These are phyloP conservation scores for Fusarium coicis DNA, from an alignment of 2,329 filamentous ascomycete genomes.

Conservation along the genomic window DNA sequence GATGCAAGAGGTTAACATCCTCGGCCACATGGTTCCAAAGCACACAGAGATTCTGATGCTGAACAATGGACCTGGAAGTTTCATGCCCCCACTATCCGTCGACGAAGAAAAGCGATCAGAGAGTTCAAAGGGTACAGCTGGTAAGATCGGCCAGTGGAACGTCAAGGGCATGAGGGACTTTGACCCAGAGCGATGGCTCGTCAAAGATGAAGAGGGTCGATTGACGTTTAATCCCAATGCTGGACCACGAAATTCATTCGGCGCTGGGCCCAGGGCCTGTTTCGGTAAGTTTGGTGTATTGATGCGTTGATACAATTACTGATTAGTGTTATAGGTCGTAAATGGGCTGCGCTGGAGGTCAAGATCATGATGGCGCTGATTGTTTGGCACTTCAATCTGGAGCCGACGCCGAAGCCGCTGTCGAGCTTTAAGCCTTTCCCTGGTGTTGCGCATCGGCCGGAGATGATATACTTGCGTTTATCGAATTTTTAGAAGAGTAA, in stretches of 20 bases:
- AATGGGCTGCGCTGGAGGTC: not conserved
- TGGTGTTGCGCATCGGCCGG: not conserved
- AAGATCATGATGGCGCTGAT: not conserved
- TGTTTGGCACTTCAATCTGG: not conserved
- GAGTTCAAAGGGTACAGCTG: not conserved
- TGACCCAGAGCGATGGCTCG: not conserved
- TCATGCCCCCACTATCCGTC: not conserved
- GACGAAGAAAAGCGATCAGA: not conserved
- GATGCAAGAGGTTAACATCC: not conserved
- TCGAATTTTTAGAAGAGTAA: not conserved
- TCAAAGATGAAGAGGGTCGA: not conserved
- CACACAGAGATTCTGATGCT: not conserved
- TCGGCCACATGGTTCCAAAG: not conserved
- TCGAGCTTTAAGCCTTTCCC: not conserved
- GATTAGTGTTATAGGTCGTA: not conserved
- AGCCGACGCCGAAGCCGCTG: not conserved
- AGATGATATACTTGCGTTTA: not conserved
- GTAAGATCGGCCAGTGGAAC: not conserved
- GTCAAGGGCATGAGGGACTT: not conserved
- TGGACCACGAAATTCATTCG: not conserved
- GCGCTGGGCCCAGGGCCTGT: not conserved
- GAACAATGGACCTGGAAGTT: not conserved
- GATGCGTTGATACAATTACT: rapidly evolving
- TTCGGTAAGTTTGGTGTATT: not conserved
- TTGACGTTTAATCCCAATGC: not conserved